phyloP scores from a whole-genome alignment of 164 flowering plant genomes.

The Vitis rupestris region DNA sequence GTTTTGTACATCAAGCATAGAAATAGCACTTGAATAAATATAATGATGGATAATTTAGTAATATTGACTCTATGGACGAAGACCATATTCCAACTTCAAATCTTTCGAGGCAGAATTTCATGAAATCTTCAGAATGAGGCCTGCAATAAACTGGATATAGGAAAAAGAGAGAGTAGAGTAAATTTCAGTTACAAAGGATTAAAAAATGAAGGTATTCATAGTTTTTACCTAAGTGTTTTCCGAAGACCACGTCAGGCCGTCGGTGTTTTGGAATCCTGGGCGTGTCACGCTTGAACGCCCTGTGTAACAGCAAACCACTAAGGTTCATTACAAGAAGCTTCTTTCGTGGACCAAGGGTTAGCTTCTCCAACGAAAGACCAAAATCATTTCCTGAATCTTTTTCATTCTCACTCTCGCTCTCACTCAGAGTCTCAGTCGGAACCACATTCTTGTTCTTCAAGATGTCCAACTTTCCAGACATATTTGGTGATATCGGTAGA shows the following conservation, averaged over 20 bases:
- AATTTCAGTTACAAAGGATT: neutral
- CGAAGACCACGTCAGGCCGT: conserved; percentile 17
- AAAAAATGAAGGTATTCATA: neutral
- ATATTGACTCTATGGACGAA: conserved; percentile 33
- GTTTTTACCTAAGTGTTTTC: conserved; percentile 20
- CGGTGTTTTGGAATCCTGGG: conserved; percentile 5
- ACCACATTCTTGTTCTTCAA: neutral
- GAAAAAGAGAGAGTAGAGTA: neutral
- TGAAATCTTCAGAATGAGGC: conserved; percentile 39
- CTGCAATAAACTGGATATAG: conserved; percentile 40
- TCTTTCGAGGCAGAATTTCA: conserved; percentile 43
- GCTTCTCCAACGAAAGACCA: conserved; percentile 17
- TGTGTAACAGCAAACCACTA: conserved; percentile 32
- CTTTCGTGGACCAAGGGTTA: conserved; percentile 33
- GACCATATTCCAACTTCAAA: conserved; percentile 58
- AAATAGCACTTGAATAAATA: neutral
- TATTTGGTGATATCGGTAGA: neutral
- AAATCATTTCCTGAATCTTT: neutral
- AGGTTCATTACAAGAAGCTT: conserved; percentile 38
- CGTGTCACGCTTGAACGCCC: conserved; percentile 6
- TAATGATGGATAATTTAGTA: neutral
- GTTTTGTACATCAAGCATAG: neutral
- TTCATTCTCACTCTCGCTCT: neutral
- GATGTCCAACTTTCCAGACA: neutral
- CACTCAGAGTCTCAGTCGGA: neutral